A percentile compares a stretch with the other conserved stretches of the same genome.
Evolutionary conservation across 2,329 filamentous ascomycete species (phyloP).

Genomic region (Zymoseptoria pseudotritici): DNA sequence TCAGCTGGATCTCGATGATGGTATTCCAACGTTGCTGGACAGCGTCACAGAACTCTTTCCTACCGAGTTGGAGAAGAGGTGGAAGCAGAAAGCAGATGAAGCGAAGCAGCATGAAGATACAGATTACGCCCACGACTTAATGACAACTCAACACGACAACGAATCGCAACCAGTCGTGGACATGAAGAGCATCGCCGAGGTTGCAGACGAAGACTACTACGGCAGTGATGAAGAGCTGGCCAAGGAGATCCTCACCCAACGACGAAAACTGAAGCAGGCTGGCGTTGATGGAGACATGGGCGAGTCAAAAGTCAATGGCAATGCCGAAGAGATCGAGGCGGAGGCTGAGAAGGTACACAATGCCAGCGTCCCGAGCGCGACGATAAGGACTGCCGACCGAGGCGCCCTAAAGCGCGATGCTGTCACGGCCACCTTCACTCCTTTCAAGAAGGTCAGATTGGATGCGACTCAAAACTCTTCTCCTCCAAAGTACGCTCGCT

Average conservation of each 20-base stretch:
- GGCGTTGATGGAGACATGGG: slow-evolving; percentile 13
- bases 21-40: slow-evolving; percentile 68
- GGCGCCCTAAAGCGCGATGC: slow-evolving; percentile 16
- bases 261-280: slow-evolving; percentile 18
- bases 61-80: slow-evolving; percentile 26
- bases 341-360: slow-evolving; percentile 15
- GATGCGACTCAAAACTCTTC: slow-evolving; percentile 4
- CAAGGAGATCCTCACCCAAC: slow-evolving; percentile 28
- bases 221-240: slow-evolving; percentile 37
- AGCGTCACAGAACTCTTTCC: slow-evolving; percentile 85
- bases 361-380: slow-evolving; percentile 2
- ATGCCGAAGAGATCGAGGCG: slow-evolving; percentile 13
- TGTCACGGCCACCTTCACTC: slow-evolving; percentile 7
- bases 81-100: neutral
- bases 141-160: neutral
- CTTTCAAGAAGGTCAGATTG: slow-evolving; percentile 20
- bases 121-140: neutral
- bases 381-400: slow-evolving; percentile 1
- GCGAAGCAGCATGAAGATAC: neutral
- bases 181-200: slow-evolving; percentile 50
- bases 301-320: slow-evolving; percentile 16
- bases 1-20: slow-evolving; percentile 44
- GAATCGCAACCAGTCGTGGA: slow-evolving; percentile 50
- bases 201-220: slow-evolving; percentile 37
- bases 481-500: slow-evolving; percentile 15